Evolutionary conservation across 345 rosid genomes (phyloP), one percentile per base, ranked within the genome.

Genomic region (Zanthoxylum bungeanum): DNA sequence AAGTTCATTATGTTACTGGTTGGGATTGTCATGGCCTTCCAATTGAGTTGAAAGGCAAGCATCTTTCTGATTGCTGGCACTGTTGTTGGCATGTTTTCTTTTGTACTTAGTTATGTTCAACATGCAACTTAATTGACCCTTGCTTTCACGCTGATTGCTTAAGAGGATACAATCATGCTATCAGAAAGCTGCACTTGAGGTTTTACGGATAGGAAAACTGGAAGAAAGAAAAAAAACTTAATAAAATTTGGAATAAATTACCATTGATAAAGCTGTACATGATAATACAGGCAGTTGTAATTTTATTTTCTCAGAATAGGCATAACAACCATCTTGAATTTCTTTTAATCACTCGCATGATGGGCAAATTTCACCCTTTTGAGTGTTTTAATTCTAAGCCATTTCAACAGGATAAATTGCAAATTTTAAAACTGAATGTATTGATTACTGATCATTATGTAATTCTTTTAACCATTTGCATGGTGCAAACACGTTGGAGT

Each of bases 21-120:
- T 94, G 97, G 97, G 98, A 94, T 80, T 94, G 98, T 81, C 98
- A 94, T 77, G 97, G 98, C 70, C 88, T 94, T 69, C 98, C 98
- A 62, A 94, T 94, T 82, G 98, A 94, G 80, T 78, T 90, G 80
- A 94, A 94, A 94, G 97, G 98, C 76, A 87, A 86, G 89, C 84
- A 65, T 68, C 69, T 34, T 30, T 34, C 63, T 21, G 36, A 60
- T 66, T 58, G 25, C 59, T 69, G 46, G 42, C 50, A 69, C n/a
- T 60, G 46, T 66, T 31, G 25, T 51, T 65, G 58, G 34, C 25
- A 31, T 60, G 28, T 31, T 69, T 49, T 33, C 71, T 28, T 52
- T 12, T 16, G 22, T 49, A 34, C 21, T 42, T 17, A 46, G 25
- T 31, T 46, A 34, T 39, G 60, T 64, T 8, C n/a, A 25, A 71